These are phyloP conservation scores for Penicillium arizonense DNA, from an alignment of 495 filamentous ascomycete genomes.

Conservation along the genomic window DNA sequence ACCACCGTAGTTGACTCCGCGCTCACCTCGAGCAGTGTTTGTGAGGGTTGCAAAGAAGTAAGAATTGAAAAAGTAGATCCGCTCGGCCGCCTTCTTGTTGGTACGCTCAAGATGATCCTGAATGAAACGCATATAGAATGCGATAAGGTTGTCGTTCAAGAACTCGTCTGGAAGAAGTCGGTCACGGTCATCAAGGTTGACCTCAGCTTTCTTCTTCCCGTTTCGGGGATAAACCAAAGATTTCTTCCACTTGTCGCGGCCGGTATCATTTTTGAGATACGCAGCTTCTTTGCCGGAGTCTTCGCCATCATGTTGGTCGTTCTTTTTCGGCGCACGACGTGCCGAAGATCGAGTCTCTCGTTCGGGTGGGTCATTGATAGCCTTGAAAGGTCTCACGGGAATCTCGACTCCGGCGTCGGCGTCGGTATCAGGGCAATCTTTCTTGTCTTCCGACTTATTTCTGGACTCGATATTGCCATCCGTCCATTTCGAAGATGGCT, in stretches of 20 bases:
- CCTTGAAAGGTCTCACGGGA: slow-evolving; percentile 28
- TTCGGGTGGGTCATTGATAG: not conserved
- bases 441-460: slow-evolving; percentile 1
- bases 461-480: not conserved
- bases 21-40: slow-evolving; percentile 51
- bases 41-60: slow-evolving; percentile 83
- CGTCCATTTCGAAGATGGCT: slow-evolving; percentile 1
- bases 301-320: not conserved
- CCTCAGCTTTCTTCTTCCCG: slow-evolving; percentile 69
- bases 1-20: slow-evolving; percentile 70
- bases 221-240: slow-evolving; percentile 68
- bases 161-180: slow-evolving; percentile 82
- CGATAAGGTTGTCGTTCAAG: slow-evolving; percentile 88
- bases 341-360: slow-evolving; percentile 34
- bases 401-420: slow-evolving; percentile 20
- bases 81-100: slow-evolving; percentile 55
- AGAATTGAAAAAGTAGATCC: slow-evolving; percentile 85
- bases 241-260: slow-evolving; percentile 37
- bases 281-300: slow-evolving; percentile 5
- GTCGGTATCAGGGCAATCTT: not conserved
- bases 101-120: slow-evolving; percentile 60
- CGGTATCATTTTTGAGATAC: slow-evolving; percentile 9
- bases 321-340: slow-evolving; percentile 13
- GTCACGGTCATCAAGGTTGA: slow-evolving; percentile 75
- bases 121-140: slow-evolving; percentile 78